phyloP scores from a whole-genome alignment of 352 stramenopile species.

The Phytophthora macrochlamydospora region DNA sequence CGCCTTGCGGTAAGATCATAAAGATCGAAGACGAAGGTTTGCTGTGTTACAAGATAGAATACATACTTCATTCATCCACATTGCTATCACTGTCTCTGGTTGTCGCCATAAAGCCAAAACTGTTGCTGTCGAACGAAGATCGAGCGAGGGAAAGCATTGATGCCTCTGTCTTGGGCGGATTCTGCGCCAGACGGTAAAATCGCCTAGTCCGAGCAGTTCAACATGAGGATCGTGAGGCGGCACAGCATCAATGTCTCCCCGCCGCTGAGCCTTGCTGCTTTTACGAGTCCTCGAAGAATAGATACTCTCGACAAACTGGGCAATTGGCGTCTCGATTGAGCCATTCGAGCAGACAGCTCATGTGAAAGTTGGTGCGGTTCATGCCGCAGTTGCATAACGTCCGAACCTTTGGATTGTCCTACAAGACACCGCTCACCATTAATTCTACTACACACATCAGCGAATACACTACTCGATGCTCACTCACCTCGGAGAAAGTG shows the following conservation, averaged over 20 bases:
- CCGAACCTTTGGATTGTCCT: slow-evolving; percentile 82
- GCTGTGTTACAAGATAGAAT: slow-evolving; percentile 28
- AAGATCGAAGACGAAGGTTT: slow-evolving; percentile 2
- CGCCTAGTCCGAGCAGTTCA: not conserved
- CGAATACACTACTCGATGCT: not conserved
- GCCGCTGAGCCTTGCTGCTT: no score
- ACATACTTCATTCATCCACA: slow-evolving; percentile 24
- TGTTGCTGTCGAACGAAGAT: slow-evolving; percentile 7
- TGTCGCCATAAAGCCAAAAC: slow-evolving; percentile 20
- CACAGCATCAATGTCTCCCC: no score
- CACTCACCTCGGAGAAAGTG: slow-evolving; percentile 55
- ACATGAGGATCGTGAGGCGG: not conserved
- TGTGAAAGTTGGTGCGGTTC: slow-evolving; percentile 91
- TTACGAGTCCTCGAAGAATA: slow-evolving; percentile 88
- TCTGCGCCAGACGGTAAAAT: not conserved
- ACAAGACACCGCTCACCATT: slow-evolving; percentile 6
- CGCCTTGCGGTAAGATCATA: slow-evolving; percentile 26
- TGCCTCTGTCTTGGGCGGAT: not conserved
- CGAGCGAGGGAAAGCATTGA: not conserved
- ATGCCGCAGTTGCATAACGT: slow-evolving; percentile 89
- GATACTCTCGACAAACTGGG: slow-evolving; percentile 83
- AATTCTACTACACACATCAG: not conserved
- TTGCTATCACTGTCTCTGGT: not conserved
- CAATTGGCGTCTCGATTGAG: slow-evolving; percentile 85
- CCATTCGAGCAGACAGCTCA: slow-evolving; percentile 89